Percentiles rank a stretch among this genome's conserved stretches.
Conservation (phyloP, 208 protist genomes). For the Naegleria lovaniensis region DNA sequence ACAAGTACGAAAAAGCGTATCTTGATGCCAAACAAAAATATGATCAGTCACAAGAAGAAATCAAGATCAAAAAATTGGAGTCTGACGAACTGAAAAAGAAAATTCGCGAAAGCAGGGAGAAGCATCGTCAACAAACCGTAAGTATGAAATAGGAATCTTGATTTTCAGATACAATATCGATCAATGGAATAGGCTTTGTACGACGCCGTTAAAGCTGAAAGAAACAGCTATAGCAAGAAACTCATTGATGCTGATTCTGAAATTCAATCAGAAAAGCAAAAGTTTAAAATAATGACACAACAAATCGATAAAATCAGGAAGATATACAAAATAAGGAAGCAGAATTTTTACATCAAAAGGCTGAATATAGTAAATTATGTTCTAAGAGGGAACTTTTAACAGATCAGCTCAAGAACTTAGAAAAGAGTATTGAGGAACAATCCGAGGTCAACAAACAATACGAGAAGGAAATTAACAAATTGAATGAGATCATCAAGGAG, state of each 20-base stretch:
- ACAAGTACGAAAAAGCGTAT: slow-evolving; percentile 47
- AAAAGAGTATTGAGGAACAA: slow-evolving; percentile 51
- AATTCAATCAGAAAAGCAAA: slow-evolving; percentile 79
- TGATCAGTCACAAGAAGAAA: slow-evolving; percentile 53
- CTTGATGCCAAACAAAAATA: slow-evolving; percentile 44
- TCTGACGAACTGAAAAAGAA: slow-evolving; percentile 66
- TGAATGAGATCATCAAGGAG: slow-evolving; percentile 81
- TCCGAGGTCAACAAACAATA: slow-evolving; percentile 47
- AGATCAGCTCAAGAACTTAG: slow-evolving; percentile 45
- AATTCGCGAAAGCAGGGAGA: slow-evolving; percentile 47
- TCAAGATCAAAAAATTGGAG: slow-evolving; percentile 53
- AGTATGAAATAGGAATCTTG: no score
- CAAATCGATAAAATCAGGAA: slow-evolving; percentile 81
- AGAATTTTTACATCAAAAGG: slow-evolving; percentile 52
- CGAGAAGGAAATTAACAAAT: slow-evolving; percentile 68
- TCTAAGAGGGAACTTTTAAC: slow-evolving; percentile 53
- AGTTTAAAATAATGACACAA: slow-evolving; percentile 86
- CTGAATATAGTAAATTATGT: slow-evolving; percentile 45
- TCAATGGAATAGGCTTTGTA: slow-evolving; percentile 54
- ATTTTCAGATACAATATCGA: no score
- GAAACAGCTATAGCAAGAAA: slow-evolving; percentile 81
- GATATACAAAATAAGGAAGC: slow-evolving; percentile 79
- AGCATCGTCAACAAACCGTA: slow-evolving; percentile 63
- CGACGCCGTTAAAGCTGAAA: slow-evolving; percentile 64
- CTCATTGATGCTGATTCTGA: slow-evolving; percentile 83